Base-by-base conservation (phyloP, 495 filamentous ascomycete genomes). In the Apodospora peruviana region DNA sequence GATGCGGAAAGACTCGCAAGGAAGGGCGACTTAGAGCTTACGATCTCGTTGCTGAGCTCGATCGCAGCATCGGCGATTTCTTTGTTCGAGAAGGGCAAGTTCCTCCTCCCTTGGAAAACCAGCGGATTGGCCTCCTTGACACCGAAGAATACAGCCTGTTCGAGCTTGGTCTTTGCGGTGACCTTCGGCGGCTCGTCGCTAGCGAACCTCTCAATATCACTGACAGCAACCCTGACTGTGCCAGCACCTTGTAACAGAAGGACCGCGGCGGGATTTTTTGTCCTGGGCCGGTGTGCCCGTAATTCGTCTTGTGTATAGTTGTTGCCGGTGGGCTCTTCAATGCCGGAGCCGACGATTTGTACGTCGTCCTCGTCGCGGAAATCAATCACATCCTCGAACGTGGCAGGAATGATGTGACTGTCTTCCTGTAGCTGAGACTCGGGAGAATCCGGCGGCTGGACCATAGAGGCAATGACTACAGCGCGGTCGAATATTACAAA, bases 61-160 rank as follows among this genome's bases (percentile, higher is more conserved):
- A 89, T 61, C 17, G 90, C 88, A 1, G 94, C 93, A 39, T 77
- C 68, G 52, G 89, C 85, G 32, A 95, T 77, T 51, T 96, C 88
- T 25, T 75, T 65, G 12, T 71, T 53, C 2, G 81, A 69, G 53
- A 90, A 96, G 19, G 74, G 68, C 17, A 82, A 68, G 34, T 80
- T 79, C 20, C 77, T 70, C 41, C 78, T 76, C 24, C 80, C 77
- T 40, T 80, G 73, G 50, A 99, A 86, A 53, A 88, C 82, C 23
- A 99, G 68, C 9, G 90, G 84, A 55, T 93, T 96, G 53, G 85
- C 79, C 38, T 78, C 74, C 65, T 89, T 81, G 18, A 79, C 80
- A 1, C 91, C 89, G 62, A 86, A 97, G 69, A 95, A 96, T 3
- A 96, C 83, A 12, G 91, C 91, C 63, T 97, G 91, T 57, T 96